Conservation (phyloP, 192 early-diverging fungal genomes). For the Dispira simplex region DNA sequence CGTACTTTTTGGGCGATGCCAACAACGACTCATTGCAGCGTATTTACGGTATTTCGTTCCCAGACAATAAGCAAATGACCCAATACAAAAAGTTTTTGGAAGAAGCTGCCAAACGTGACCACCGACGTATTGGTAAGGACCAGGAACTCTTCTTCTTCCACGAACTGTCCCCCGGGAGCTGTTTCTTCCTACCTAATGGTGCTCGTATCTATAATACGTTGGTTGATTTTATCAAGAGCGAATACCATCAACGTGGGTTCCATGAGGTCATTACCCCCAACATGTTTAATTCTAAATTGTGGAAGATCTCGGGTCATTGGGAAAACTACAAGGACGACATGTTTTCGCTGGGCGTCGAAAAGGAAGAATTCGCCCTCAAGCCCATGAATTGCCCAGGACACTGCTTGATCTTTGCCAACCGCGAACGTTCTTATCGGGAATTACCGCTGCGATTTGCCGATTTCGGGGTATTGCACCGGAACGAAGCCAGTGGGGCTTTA, state of each 20-base stretch:
- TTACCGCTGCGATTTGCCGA: conserved; percentile 90
- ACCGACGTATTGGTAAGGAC: conserved; percentile 90
- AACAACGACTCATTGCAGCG: conserved; percentile 98
- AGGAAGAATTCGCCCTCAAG: conserved; percentile 95
- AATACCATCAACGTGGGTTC: conserved; percentile 90
- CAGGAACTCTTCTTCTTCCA: conserved; percentile 99
- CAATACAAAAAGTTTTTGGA: conserved; percentile 92
- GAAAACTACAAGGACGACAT: conserved; percentile 95
- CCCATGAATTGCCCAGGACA: conserved; percentile 99
- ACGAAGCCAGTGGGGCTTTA: conserved; percentile 86
- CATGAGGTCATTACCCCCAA: conserved; percentile 95
- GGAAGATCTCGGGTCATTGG: conserved; percentile 94
- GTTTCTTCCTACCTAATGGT: conserved; percentile 94
- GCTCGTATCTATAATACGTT: conserved; percentile 91
- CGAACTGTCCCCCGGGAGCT: conserved; percentile 81
- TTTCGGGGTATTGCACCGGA: conserved; percentile 96
- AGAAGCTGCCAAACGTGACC: conserved; percentile 92
- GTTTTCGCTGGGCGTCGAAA: conserved; percentile 90
- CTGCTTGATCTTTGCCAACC: conserved; percentile 88
- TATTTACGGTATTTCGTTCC: conserved; percentile 98
- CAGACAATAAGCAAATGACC: conserved; percentile 93
- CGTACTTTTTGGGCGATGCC: conserved; percentile 95
- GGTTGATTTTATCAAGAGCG: conserved; percentile 70
- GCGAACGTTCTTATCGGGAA: conserved; percentile 92
- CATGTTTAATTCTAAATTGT: conserved; percentile 97